Conservation (phyloP, 2,329 filamentous ascomycete genomes). For the Aphanocladium album region DNA sequence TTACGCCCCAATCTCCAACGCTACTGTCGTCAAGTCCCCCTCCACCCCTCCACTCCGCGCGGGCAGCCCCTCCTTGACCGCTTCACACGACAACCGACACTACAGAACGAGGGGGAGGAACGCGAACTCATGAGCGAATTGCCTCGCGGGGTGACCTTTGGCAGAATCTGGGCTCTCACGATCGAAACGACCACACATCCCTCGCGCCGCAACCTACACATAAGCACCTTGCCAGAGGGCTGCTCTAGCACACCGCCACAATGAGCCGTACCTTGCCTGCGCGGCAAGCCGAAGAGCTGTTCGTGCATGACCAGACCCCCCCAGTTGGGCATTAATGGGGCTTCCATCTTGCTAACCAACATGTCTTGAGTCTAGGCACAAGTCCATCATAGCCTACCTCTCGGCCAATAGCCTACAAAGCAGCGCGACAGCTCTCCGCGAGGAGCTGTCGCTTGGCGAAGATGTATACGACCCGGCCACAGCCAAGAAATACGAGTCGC, state of each 20-base stretch:
- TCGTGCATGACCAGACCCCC: conserved; percentile 33
- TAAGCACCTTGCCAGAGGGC: conserved; percentile 2
- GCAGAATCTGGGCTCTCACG: background rate
- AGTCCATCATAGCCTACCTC: conserved; percentile 88
- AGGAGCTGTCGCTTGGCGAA: conserved; percentile 70
- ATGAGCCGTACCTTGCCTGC: conserved; percentile 74
- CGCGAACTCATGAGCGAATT: conserved; percentile 5
- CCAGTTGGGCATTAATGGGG: background rate
- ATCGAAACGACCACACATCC: background rate
- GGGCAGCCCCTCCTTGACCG: conserved; percentile 12
- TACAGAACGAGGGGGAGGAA: background rate
- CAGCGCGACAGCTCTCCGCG: conserved; percentile 65
- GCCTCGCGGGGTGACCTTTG: conserved; percentile 6
- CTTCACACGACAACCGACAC: conserved; percentile 2
- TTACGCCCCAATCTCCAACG: background rate
- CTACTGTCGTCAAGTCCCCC: background rate
- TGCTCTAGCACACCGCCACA: conserved; percentile 18
- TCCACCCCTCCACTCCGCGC: conserved; percentile 10
- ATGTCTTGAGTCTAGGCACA: conserved; percentile 57
- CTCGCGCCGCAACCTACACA: background rate
- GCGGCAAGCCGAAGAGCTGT: conserved; percentile 87
- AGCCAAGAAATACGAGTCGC: conserved; percentile 87
- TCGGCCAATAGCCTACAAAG: conserved; percentile 65
- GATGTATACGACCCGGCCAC: conserved; percentile 71
- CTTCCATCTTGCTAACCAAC: background rate